phyloP scores from a whole-genome alignment of 2,329 filamentous ascomycete genomes.

The Dactylellina leptospora region DNA sequence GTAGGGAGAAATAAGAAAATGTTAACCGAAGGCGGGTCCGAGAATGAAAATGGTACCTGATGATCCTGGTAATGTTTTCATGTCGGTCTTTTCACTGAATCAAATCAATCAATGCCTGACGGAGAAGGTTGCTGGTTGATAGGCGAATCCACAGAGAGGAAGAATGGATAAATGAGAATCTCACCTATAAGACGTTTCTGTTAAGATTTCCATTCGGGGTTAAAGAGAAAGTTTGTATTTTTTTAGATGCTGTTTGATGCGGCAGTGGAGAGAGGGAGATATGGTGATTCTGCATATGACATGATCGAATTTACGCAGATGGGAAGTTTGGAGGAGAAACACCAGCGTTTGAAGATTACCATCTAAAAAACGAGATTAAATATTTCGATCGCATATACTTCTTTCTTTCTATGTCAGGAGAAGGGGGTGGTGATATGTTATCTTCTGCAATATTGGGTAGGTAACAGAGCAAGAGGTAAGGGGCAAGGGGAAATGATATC shows the following conservation, averaged over 20 bases:
- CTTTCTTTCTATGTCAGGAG: background rate
- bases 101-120: background rate
- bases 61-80: conserved; percentile 2
- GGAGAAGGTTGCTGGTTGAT: background rate
- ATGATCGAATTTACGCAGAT: conserved; percentile 1
- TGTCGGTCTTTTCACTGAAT: too few species aligned
- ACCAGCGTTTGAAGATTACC: too few species aligned
- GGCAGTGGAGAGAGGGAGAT: background rate
- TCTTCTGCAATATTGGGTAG: background rate
- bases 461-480: background rate
- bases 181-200: background rate
- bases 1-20: conserved; percentile 26
- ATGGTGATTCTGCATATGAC: background rate
- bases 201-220: background rate
- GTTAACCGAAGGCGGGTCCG: conserved; percentile 27
- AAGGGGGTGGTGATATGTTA: background rate
- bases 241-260: background rate
- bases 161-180: too few species aligned
- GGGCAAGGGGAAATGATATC: conserved; percentile 23
- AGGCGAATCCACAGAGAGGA: too few species aligned
- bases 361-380: background rate
- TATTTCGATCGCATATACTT: background rate
- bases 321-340: conserved; percentile 24
- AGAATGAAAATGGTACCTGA: background rate
- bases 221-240: conserved; percentile 8